phyloP scores from a whole-genome alignment of 1,284 basidiomycete species.

The Malassezia caprae region DNA sequence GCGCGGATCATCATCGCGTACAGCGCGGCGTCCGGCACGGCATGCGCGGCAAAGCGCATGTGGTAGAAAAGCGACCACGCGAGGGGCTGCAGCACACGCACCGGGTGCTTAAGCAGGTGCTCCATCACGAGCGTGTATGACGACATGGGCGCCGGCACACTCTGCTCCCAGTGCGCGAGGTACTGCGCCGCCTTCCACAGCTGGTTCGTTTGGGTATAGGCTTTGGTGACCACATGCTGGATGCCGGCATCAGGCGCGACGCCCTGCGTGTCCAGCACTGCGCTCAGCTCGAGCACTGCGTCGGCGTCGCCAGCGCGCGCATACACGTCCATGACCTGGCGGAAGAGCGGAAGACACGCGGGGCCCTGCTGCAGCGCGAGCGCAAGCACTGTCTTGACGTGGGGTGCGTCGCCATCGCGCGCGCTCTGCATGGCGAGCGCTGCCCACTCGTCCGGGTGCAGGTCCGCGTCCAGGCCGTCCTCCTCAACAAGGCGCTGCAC shows the following conservation, averaged over 20 bases:
- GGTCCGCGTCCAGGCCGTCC: constrained; percentile 7
- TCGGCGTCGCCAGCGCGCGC: constrained; percentile 53
- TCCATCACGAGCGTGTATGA: constrained; percentile 39
- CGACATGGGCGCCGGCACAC: constrained; percentile 27
- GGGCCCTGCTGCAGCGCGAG: constrained; percentile 22
- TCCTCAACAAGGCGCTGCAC: background rate
- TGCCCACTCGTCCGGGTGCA: constrained; percentile 29
- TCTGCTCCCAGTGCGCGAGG: constrained; percentile 21
- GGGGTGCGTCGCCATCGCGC: constrained; percentile 15
- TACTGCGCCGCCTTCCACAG: constrained; percentile 24
- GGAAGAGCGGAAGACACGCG: constrained; percentile 28
- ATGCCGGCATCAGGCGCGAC: constrained; percentile 23
- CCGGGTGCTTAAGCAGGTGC: constrained; percentile 21
- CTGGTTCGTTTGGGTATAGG: constrained; percentile 20
- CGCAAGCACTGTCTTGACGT: constrained; percentile 16
- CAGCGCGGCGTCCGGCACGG: constrained; percentile 61
- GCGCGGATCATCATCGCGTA: constrained; percentile 81
- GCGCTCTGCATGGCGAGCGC: constrained; percentile 30
- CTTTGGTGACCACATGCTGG: constrained; percentile 34
- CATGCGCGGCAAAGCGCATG: constrained; percentile 88
- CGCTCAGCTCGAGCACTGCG: constrained; percentile 20
- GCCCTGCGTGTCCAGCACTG: constrained; percentile 16
- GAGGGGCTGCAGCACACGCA: constrained; percentile 21
- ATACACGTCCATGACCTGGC: constrained; percentile 53
- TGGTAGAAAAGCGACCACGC: constrained; percentile 82